Evolutionary conservation across 352 stramenopile genomes (phyloP), one percentile per base, ranked within the genome.

Genomic region (Saprolegnia parasitica): DNA sequence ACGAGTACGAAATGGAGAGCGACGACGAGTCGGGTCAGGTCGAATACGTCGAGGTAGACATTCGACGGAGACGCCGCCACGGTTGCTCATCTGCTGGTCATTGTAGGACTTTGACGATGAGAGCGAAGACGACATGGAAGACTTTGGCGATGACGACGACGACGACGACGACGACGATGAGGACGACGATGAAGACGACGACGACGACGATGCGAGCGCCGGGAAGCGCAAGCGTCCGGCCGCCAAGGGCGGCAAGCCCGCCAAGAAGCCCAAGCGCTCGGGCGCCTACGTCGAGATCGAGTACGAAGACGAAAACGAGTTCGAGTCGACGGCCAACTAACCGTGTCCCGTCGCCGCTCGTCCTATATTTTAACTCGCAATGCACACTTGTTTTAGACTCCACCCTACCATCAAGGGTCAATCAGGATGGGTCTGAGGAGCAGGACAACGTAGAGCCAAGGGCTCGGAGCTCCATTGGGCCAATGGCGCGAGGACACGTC

Each of bases 261-360:
- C 37, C 24, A 67, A 78, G 52, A 85, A 84, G 74, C 57, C 35
- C 32, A 63, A 63, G 35, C 75, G 68, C 15, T 75, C 80, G 15
- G 84, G 86, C 11, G 82, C 86, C 50, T 91, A 94, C 68, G 79
- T 94, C 49, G 83, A 94, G 75, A 92, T 94, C 73, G 86, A 94
- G 72, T 94, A 91, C 79, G 85, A 93, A 72, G 77, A 93, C 70
- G 84, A 93, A 71, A 77, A 79, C 70, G 79, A 87, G 56, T 77
- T 72, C 47, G 84, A 92, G 71, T 74, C 77, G 45, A 74, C 76
- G 49, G 78, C 74, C 60, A 75, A 78, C 54, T 49, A 49, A 10
- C 5, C 29, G 29, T 35, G 29, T 35, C 29, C 29, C 29, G 29
- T 35, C 29, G 29, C 29, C 29, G 29, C 29, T 5, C 3, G 1